Conservation (phyloP, 179 eudicot species). For the Nepenthes alata region DNA sequence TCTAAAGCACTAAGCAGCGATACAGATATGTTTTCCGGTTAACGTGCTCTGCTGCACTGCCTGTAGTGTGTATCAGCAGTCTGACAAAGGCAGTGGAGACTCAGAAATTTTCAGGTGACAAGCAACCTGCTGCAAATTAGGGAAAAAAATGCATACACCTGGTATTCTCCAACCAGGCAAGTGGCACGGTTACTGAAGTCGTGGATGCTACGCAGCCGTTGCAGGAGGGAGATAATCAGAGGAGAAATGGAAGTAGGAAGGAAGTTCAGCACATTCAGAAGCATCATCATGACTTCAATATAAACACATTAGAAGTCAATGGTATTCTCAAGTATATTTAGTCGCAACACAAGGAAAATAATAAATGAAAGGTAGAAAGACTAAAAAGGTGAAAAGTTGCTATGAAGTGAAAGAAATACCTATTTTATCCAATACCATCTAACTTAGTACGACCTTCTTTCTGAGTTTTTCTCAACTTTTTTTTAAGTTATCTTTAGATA, state of each 20-base stretch:
- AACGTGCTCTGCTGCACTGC: constrained; percentile 60
- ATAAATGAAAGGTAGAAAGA: too few species aligned
- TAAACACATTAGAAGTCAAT: too few species aligned
- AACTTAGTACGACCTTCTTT: too few species aligned
- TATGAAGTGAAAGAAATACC: too few species aligned
- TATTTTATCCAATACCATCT: too few species aligned
- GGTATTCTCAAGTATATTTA: too few species aligned
- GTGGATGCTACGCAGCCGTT: constrained; percentile 74
- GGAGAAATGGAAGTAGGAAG: neutral
- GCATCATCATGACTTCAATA: too few species aligned
- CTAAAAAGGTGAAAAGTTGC: too few species aligned
- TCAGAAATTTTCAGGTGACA: constrained; percentile 1
- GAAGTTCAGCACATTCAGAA: neutral
- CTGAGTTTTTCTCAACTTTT: too few species aligned
- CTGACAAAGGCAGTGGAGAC: constrained; percentile 25
- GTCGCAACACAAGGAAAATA: too few species aligned
- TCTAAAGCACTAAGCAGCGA: constrained; percentile 91
- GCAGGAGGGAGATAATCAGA: neutral
- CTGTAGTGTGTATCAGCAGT: constrained; percentile 91
- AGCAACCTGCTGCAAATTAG: neutral
- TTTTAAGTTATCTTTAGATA: too few species aligned
- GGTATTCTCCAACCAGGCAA: constrained; percentile 72
- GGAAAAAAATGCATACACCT: constrained; percentile 32
- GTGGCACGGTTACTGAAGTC: constrained; percentile 92
- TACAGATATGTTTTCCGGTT: constrained; percentile 54